A percentile compares a stretch with the other conserved stretches of the same genome.
Evolutionary conservation across 2,329 filamentous ascomycete genomes (phyloP).

Genomic region (Pseudopyrenochaeta lycopersici): DNA sequence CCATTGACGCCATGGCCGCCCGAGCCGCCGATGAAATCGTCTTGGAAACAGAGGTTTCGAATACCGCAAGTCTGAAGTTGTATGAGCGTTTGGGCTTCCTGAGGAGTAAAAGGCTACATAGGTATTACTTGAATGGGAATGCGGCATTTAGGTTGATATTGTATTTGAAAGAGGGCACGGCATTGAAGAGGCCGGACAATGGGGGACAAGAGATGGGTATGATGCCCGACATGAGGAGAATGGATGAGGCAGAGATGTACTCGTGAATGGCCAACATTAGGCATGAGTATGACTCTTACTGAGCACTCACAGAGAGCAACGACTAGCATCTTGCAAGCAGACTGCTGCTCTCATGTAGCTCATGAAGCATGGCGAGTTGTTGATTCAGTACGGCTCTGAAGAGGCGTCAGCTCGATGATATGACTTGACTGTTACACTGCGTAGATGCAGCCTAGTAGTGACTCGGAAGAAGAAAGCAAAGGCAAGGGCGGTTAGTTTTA

Average conservation of each 20-base stretch:
- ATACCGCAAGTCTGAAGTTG: conserved; percentile 85
- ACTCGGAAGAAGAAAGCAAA: too few relatives aligned
- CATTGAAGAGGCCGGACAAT: conserved; percentile 37
- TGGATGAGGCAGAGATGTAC: conserved; percentile 11
- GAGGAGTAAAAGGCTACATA: conserved; percentile 88
- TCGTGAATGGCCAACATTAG: too few relatives aligned
- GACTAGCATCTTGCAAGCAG: too few relatives aligned
- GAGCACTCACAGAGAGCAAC: too few relatives aligned
- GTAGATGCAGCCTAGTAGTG: too few relatives aligned
- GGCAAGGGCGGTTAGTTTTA: too few relatives aligned
- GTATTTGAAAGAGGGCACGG: conserved; percentile 68
- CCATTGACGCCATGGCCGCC: conserved; percentile 88
- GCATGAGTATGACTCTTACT: too few relatives aligned
- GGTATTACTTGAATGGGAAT: conserved; percentile 96
- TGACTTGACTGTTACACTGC: too few relatives aligned
- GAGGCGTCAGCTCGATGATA: too few relatives aligned
- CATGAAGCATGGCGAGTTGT: too few relatives aligned
- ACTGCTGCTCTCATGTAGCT: too few relatives aligned
- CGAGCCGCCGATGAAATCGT: conserved; percentile 92
- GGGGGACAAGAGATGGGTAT: background rate
- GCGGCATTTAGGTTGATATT: conserved; percentile 90
- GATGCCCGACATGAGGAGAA: conserved; percentile 5
- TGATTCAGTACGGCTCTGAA: too few relatives aligned
- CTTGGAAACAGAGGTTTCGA: conserved; percentile 94
- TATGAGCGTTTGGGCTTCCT: conserved; percentile 95